phyloP scores from a whole-genome alignment of 305 asterid genomes.

The Euphrasia arctica region DNA sequence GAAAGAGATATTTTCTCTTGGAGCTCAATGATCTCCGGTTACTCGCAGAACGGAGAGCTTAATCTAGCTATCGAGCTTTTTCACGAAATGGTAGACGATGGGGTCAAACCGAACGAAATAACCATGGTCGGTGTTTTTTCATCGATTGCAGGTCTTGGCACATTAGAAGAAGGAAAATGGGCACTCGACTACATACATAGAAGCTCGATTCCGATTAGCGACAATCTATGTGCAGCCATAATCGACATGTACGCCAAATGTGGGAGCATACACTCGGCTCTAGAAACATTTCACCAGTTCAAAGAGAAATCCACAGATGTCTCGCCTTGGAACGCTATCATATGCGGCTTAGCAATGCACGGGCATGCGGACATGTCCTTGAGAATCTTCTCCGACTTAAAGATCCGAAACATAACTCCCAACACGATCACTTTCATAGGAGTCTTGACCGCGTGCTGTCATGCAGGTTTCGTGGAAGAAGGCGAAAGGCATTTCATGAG shows the following conservation, averaged over 20 bases:
- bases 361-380: conserved; percentile 67
- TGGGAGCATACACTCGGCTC: conserved; percentile 61
- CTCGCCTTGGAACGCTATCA: conserved; percentile 94
- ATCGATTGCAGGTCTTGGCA: conserved; percentile 62
- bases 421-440: conserved; percentile 81
- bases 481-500: conserved; percentile 67
- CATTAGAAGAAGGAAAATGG: conserved; percentile 66
- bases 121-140: conserved; percentile 91
- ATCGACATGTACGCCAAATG: conserved; percentile 97
- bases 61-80: conserved; percentile 61
- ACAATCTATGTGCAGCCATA: conserved; percentile 72
- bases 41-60: conserved; percentile 63
- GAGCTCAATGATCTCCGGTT: conserved; percentile 94
- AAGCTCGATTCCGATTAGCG: conserved; percentile 54
- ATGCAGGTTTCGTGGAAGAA: conserved; percentile 74
- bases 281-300: conserved; percentile 52
- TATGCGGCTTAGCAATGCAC: conserved; percentile 91
- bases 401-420: conserved; percentile 40
- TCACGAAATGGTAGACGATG: conserved; percentile 54
- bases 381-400: conserved; percentile 57
- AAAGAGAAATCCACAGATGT: conserved; percentile 45
- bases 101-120: conserved; percentile 74
- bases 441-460: conserved; percentile 88
- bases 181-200: conserved; percentile 60
- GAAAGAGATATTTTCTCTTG: conserved; percentile 84